Evolutionary conservation across 257 asterid species (phyloP), one percentile per base, ranked within the genome.

Genomic region (Solanum etuberosum): DNA sequence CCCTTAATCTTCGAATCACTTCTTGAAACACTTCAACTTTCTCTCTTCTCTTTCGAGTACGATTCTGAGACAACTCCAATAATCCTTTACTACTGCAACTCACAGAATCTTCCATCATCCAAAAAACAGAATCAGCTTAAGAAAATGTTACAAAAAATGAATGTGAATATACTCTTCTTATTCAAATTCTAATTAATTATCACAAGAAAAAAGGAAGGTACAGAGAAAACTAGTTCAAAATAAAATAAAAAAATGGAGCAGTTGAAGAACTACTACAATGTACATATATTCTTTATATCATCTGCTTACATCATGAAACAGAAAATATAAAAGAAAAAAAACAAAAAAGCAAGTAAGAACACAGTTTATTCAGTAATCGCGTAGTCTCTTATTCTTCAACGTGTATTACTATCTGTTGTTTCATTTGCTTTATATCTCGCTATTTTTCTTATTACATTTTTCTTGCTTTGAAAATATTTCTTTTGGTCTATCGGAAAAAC

Each of bases 21-120:
- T 95, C 97, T 23, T 92, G 88, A 89, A 88, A 96, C 4, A 96
- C 98, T 86, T 94, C 98, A 72, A 90, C 91, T 93, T 93, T 95
- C 84, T 92, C 94, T 88, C 93, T 92, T 68, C 89, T 92, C 89
- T 91, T 93, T 87, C 95, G 92, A 87, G 90, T 88, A 25, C 88
- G 91, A 85, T 91, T 88, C 88, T 94, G 96, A 23, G 94, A 90
- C 88, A 92, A 92, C 88, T 93, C 98, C 2, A 3, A 46, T 21
- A 98, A 94, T 57, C 94, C 95, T 91, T 90, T 88, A 87, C 98
- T 93, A 87, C 94, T 93, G 84, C 95, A 92, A 93, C 98, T 92
- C 91, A 92, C 94, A 61, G 92, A 91, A 86, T 95, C 98, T 87
- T 92, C 99, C 98, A 96, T 96, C 57, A 84, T 90, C 86, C 65